phyloP scores from a whole-genome alignment of 768 basidiomycete species.

The Agrocybe praecox region DNA sequence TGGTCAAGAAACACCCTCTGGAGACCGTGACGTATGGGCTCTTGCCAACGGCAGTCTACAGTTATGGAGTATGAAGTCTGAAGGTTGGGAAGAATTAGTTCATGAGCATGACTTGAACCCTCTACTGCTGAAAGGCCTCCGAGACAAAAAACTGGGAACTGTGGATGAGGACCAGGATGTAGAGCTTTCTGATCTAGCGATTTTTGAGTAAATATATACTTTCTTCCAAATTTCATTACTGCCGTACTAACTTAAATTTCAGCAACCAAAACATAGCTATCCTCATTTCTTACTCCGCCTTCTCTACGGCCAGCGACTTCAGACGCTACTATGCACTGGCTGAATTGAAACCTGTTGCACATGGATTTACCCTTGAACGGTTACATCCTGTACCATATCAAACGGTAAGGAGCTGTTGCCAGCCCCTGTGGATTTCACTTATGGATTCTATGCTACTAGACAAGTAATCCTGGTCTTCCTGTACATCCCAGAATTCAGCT shows the following conservation, averaged over 20 bases:
- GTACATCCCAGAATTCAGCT: slow-evolving; percentile 72
- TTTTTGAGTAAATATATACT: slow-evolving; percentile 27
- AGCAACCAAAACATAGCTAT: slow-evolving; percentile 59
- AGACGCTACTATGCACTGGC: slow-evolving; percentile 69
- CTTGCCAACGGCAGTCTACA: slow-evolving; percentile 70
- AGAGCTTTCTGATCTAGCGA: slow-evolving; percentile 71
- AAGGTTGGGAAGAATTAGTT: slow-evolving; percentile 71
- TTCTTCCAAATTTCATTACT: slow-evolving; percentile 4
- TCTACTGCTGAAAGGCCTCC: slow-evolving; percentile 49
- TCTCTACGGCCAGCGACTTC: slow-evolving; percentile 47
- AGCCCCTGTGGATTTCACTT: neutral
- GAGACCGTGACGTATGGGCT: slow-evolving; percentile 65
- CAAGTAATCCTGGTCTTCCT: slow-evolving; percentile 65
- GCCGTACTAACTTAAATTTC: neutral
- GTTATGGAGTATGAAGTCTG: slow-evolving; percentile 67
- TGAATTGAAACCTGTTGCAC: slow-evolving; percentile 44
- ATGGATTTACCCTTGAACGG: slow-evolving; percentile 46
- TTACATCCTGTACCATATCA: slow-evolving; percentile 74
- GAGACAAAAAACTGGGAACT: slow-evolving; percentile 36
- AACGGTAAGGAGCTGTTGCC: slow-evolving; percentile 43
- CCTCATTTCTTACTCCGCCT: slow-evolving; percentile 68
- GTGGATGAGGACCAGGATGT: slow-evolving; percentile 61
- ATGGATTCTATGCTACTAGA: slow-evolving; percentile 37
- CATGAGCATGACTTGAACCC: slow-evolving; percentile 58
- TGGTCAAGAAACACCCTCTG: slow-evolving; percentile 40